phyloP scores from a whole-genome alignment of 202 grass and related monocot species.

The Setaria viridis region DNA sequence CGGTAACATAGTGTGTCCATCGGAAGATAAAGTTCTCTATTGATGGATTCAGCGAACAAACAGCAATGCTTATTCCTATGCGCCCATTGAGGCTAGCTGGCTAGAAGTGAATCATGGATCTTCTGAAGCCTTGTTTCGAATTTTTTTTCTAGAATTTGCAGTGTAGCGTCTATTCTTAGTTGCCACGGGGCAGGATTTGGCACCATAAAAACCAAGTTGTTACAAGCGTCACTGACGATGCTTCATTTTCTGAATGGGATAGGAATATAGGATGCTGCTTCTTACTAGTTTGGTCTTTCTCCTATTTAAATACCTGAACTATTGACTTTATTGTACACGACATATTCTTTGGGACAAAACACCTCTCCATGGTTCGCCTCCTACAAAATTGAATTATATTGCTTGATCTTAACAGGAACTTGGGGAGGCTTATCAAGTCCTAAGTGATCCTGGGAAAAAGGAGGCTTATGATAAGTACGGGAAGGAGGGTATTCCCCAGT shows the following conservation, averaged over 20 bases:
- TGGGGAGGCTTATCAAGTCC: constrained; percentile 93
- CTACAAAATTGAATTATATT: neutral
- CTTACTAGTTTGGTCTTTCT: neutral
- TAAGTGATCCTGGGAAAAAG: constrained; percentile 83
- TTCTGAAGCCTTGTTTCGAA: neutral
- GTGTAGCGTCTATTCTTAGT: neutral
- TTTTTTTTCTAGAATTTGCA: neutral
- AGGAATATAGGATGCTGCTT: neutral
- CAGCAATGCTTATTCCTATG: neutral
- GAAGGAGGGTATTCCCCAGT: constrained; percentile 85
- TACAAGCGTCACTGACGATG: neutral
- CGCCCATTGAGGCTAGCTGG: neutral
- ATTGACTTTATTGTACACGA: neutral
- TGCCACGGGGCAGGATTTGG: neutral
- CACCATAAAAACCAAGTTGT: neutral
- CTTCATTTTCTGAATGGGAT: neutral
- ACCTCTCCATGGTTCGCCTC: neutral
- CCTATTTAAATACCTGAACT: neutral
- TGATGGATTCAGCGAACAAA: neutral
- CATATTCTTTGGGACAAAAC: neutral
- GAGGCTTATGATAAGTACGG: constrained; percentile 91
- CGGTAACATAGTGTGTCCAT: neutral
- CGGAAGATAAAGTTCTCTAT: neutral
- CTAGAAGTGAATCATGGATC: neutral
- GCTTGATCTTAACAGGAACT: constrained; percentile 65